Base-by-base conservation (phyloP, 2,329 filamentous ascomycete genomes). In the Talaromyces sp. region DNA sequence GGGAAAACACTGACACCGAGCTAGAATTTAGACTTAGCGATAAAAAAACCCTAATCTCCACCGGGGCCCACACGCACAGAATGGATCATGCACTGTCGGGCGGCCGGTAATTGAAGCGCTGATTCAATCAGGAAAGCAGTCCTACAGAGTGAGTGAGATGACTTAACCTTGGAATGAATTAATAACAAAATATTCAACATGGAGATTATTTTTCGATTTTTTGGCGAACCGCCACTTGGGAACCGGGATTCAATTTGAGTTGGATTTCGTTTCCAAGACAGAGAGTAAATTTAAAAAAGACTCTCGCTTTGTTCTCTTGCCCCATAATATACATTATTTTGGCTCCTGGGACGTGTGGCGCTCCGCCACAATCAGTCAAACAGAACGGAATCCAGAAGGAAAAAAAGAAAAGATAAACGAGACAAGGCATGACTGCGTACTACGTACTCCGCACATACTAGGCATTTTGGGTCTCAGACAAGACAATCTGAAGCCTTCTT, bases 281-380 rank as follows among this genome's bases (percentile, higher is more conserved):
- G n/a, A 28, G 41, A 22, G 21, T 25, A 28, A 11, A 9, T 17
- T n/a, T n/a, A n/a, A 11, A 11, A 46, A 11, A n/a, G 28, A 33
- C 28, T 8, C 45, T 48, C 28, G 45, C 45, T 48, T 48, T 48
- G 45, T 48, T 48, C 17, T 31, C 15, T 5, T 10, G 43, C 25
- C 43, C 43, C 43, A 28, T 28, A 28, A 39, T 7, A 46, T 19
- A 46, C 43, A 17, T 46, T 31, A 31, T 31, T 31, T 17, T 46
- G 43, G 43, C 43, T 31, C 43, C 43, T 33, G 43, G 43, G 46
- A 52, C 19, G 13, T 36, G 33, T 52, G 48, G 48, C 48, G 48
- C 36, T 31, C 36, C 51, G 51, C 51, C 51, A 41, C 51, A 53
- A 41, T 33, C 33, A 53, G 35, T 37, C 35, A 37, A 53, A 22